These are phyloP conservation scores for Neofusicoccum sp. DNA, from an alignment of 2,329 filamentous ascomycete species.

Conservation along the genomic window DNA sequence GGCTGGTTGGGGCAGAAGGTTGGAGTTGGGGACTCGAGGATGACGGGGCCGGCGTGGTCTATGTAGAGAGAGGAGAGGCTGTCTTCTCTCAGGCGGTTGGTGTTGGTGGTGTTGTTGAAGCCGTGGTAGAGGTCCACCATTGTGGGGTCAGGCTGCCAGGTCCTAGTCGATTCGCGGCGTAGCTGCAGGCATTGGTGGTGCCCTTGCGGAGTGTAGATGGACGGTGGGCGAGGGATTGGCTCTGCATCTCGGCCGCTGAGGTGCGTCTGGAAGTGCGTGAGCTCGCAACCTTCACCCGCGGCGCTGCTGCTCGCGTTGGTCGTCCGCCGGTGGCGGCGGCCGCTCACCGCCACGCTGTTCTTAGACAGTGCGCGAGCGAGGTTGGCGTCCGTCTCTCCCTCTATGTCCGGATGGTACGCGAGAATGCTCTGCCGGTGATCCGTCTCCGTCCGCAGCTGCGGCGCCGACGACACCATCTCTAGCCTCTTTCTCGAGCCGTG, in stretches of 20 bases:
- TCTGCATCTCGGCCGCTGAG: neutral
- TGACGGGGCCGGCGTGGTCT: neutral
- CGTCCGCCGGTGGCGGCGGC: neutral
- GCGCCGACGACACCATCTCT: neutral
- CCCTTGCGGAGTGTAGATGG: neutral
- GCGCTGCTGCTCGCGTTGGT: neutral
- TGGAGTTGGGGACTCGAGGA: neutral
- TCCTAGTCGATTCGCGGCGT: neutral
- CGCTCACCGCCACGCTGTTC: neutral
- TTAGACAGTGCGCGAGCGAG: neutral
- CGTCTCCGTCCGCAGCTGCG: slow-evolving; percentile 6
- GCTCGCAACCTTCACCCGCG: slow-evolving; percentile 10
- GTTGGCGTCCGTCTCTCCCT: neutral
- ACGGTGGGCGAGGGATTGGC: neutral
- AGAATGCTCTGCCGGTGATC: slow-evolving; percentile 5
- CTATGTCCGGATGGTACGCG: neutral
- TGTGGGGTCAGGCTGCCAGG: neutral
- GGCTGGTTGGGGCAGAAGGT: neutral
- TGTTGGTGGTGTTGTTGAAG: neutral
- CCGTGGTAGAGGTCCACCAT: slow-evolving; percentile 1
- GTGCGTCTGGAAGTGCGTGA: slow-evolving; percentile 2
- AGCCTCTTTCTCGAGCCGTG: slow-evolving; percentile 7
- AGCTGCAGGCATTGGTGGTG: neutral
- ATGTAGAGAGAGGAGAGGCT: neutral
- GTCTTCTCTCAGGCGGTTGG: neutral